Base-by-base conservation (phyloP, 1,284 basidiomycete genomes). In the Ustilago trichophora region DNA sequence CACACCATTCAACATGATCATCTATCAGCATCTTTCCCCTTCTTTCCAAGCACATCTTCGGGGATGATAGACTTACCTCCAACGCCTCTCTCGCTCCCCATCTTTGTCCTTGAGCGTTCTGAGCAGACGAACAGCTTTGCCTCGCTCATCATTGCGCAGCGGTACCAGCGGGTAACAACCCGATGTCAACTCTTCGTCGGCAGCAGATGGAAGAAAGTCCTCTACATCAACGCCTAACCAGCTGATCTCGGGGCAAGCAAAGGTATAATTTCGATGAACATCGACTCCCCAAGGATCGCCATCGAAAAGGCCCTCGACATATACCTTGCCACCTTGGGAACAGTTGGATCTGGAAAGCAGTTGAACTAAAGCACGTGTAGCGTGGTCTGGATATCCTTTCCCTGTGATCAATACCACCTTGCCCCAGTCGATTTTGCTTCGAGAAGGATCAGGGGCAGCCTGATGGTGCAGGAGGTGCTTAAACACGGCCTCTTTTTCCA, bases 401-500 rank as follows among this genome's bases (percentile, higher is more conserved):
- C 59, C 77, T 41, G 68, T 55, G 2, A 65, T 8, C 11, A 60
- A 5, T 5, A 65, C 27, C n/a, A 44, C 31, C 1, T 21, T 24
- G 10, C 22, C 27, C 31, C 55, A 58, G 11, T 52, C 48, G 15
- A 45, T 22, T 33, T 41, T 19, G 3, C 46, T 12, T 7, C 60
- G 7, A 19, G 34, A n/a, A 32, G 13, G 1, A 56, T 10, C 24
- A 12, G 1, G 10, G 12, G 21, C 25, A 22, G 25, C n/a, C n/a
- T n/a, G 42, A n/a, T 27, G 24, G 11, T 75, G 56, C 3, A 59
- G 12, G 2, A 75, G 37, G 4, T 31, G 21, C 29, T 70, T 55
- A 42, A 75, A 75, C 16, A 64, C 59, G 0, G 75, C 72, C 27
- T 77, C 74, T 34, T 79, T 79, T 51, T 79, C 77, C 4, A 79